Evolutionary conservation across 768 basidiomycete species (phyloP), one percentile per base, ranked within the genome.

Genomic region (Mycena pura): DNA sequence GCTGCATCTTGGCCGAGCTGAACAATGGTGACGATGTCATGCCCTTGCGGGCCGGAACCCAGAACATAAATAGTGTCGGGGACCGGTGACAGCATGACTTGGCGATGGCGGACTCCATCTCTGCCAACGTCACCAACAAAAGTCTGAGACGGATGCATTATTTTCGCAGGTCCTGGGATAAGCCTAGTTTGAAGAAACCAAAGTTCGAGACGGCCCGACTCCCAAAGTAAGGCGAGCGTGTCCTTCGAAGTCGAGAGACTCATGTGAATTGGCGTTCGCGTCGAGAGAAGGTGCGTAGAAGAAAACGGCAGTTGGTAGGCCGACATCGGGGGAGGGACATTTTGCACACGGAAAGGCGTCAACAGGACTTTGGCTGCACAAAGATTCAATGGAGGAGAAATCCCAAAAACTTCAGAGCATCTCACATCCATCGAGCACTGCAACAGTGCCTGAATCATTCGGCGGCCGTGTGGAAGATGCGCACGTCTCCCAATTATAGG

Each of bases 321-420:
- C 1, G 89, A 92, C 94, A 97, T 96, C 0, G 97, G 97, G n/a
- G 97, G 97, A n/a, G 96, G 97, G 5, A 96, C 84, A 70, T 97
- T 98, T 76, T 96, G 93, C 0, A 86, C 84, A 38, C 95, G 85
- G 82, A 99, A 99, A 15, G 97, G 92, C 2, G 96, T 99, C 38
- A 99, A 78, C 3, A 96, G 84, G 56, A 93, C 76, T 21, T 78
- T 80, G 2, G 86, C 95, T 96, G 72, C 41, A 25, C 17, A 31
- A 27, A 19, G 27, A 9, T 17, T 46, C 45, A 49, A 52, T 41
- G n/a, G 17, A 36, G 29, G 21, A 39, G 6, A 15, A 39, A n/a
- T n/a, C n/a, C 8, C 15, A 44, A 48, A 19, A 21, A n/a, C 13
- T 28, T 15, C 39, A 47, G 55, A 34, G 14, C n/a, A 8, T 78